phyloP scores from a whole-genome alignment of 306 rosid species.

The Malus orientalis region DNA sequence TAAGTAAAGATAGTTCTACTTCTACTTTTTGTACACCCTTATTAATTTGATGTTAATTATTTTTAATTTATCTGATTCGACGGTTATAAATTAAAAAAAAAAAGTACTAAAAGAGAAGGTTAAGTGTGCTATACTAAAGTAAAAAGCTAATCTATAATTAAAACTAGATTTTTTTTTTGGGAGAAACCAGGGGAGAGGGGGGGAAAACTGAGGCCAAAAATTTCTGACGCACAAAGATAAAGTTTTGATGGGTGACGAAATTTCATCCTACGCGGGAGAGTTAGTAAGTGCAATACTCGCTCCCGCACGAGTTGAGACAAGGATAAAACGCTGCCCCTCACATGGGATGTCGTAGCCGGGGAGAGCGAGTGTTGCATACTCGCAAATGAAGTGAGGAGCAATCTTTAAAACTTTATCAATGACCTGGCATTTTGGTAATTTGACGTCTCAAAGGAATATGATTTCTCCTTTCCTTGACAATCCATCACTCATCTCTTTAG shows the following conservation, averaged over 20 bases:
- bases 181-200: background rate
- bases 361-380: background rate
- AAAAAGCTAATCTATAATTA: background rate
- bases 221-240: background rate
- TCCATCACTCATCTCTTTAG: constrained; percentile 25
- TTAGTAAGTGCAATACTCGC: background rate
- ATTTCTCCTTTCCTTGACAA: constrained; percentile 22
- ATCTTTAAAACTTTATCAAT: constrained; percentile 5
- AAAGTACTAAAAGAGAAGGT: accelerated
- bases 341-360: constrained; percentile 16
- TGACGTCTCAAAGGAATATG: background rate
- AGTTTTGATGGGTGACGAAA: background rate
- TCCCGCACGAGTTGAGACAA: background rate
- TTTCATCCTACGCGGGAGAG: background rate
- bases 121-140: too few species aligned
- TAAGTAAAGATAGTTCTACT: too few species aligned
- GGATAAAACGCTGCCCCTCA: constrained; percentile 4
- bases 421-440: constrained; percentile 27
- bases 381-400: background rate
- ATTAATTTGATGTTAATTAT: too few species aligned
- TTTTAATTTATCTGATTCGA: too few species aligned
- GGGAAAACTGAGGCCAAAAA: background rate
- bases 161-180: background rate
- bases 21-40: too few species aligned
- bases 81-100: too few species aligned